These are phyloP conservation scores for Kwoniella bestiolae DNA, from an alignment of 768 basidiomycete genomes.

Conservation along the genomic window DNA sequence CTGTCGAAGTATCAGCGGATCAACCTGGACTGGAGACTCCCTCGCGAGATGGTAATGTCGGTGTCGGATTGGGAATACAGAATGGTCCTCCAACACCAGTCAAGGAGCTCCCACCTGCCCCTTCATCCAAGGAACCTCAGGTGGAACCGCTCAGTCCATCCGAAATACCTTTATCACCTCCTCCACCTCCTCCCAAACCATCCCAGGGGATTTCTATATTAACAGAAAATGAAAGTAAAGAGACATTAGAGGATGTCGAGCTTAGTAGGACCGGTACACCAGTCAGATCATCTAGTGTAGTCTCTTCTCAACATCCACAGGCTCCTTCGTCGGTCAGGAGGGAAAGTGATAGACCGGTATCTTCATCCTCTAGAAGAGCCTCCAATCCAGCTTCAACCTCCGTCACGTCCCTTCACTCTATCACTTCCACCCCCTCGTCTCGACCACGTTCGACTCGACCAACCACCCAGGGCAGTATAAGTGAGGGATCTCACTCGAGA, in stretches of 20 bases:
- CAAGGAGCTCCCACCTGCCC: slow-evolving; percentile 22
- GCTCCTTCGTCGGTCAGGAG: not conserved
- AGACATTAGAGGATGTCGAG: slow-evolving; percentile 36
- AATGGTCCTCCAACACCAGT: slow-evolving; percentile 26
- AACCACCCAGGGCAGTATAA: slow-evolving; percentile 1
- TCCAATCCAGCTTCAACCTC: slow-evolving; percentile 37
- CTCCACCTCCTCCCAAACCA: slow-evolving; percentile 27
- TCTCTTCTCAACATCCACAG: slow-evolving; percentile 6
- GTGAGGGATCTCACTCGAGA: slow-evolving; percentile 32
- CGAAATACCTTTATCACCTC: slow-evolving; percentile 22
- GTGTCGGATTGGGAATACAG: slow-evolving; percentile 20
- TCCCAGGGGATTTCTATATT: not conserved
- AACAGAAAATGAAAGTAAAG: slow-evolving; percentile 27
- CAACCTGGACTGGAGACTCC: slow-evolving; percentile 5
- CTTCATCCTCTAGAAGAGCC: slow-evolving; percentile 6
- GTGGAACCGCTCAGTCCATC: slow-evolving; percentile 15
- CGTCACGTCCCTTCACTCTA: slow-evolving; percentile 40
- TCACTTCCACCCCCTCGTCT: slow-evolving; percentile 36
- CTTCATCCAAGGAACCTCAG: slow-evolving; percentile 4
- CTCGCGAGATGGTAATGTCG: not conserved
- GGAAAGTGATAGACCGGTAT: slow-evolving; percentile 9
- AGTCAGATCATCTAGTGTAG: slow-evolving; percentile 5
- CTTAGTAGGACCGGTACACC: slow-evolving; percentile 31
- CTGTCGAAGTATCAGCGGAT: slow-evolving; percentile 1
- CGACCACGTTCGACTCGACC: slow-evolving; percentile 28